Base-by-base conservation (phyloP, 2,329 filamentous ascomycete species). In the Elsinoe fawcettii region DNA sequence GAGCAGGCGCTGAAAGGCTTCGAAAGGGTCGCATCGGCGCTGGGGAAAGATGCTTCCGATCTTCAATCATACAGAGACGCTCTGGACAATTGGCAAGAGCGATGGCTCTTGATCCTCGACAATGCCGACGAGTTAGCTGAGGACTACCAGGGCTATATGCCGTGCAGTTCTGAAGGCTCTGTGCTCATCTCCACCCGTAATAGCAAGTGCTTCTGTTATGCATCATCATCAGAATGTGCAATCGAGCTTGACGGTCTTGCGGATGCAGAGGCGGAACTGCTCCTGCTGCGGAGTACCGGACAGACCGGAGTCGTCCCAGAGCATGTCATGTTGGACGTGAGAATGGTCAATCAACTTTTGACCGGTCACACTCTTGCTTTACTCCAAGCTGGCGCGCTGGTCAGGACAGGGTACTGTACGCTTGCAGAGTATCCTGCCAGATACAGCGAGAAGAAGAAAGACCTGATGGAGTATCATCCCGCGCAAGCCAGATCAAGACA, bases 401-500 rank as follows among this genome's bases (percentile, higher is more conserved):
- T 70, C 14, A 54, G 60, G 27, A 58, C 60, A 34, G 64, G 64
- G 12, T 58, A 64, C 36, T 69, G 65, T 22, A 59, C 51, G 11
- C 56, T 69, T 7, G 56, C 59, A 2, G 43, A 66, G 9, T 70
- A 69, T 58, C 61, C 63, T 1, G 27, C 46, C 6, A 59, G 60
- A 4, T 70, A 61, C 37, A 23, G 59, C 39, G 49, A 51, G 32
- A 62, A 69, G 22, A 60, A 66, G 27, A 58, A 62, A 27, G 64
- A 63, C 16, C 63, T 72, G 2, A 64, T 72, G 14, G 56, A 62
- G 34, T 66, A 63, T 55, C 58, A 62, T 22, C 61, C 63, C 6
- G 54, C 46, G 5, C 68, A 71, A 55, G 66, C 62, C 6, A 54
- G 58, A 27, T 71, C 70, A 30, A 64, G 66, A 18, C 70, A 74